These are phyloP conservation scores for Monosporascus sp. DNA, from an alignment of 2,329 filamentous ascomycete genomes.

Conservation along the genomic window DNA sequence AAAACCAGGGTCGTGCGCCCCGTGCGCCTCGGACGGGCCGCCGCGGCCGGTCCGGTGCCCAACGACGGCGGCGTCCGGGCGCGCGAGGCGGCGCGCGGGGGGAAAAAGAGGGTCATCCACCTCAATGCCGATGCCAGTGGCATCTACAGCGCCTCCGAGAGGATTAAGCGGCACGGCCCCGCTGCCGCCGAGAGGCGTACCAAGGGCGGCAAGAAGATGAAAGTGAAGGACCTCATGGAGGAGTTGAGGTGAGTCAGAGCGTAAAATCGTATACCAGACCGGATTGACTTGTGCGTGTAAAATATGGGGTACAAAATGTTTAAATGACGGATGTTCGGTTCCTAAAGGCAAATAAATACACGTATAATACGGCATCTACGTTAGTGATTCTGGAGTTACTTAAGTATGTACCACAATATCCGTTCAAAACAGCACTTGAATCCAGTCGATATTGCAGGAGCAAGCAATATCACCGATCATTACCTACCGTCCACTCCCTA, in stretches of 20 bases:
- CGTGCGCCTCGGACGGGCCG: conserved; percentile 52
- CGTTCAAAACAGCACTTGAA: no score
- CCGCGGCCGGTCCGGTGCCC: conserved; percentile 15
- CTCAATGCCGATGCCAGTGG: conserved; percentile 30
- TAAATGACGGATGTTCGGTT: no score
- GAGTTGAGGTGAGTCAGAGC: conserved; percentile 23
- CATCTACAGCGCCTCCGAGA: conserved; percentile 35
- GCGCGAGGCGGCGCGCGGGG: conserved; percentile 17
- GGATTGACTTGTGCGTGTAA: no score
- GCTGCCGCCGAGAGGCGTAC: conserved; percentile 31
- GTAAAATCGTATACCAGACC: not conserved
- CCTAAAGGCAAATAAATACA: no score
- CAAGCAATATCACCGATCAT: no score
- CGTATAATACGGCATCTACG: no score
- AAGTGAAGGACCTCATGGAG: conserved; percentile 31
- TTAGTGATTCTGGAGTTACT: no score
- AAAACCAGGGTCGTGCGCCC: conserved; percentile 69
- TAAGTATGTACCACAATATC: no score
- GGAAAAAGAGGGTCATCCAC: conserved; percentile 38
- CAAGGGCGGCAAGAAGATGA: conserved; percentile 35
- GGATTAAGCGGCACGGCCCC: conserved; percentile 17
- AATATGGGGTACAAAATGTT: no score
- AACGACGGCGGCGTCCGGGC: conserved; percentile 44
- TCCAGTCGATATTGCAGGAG: no score
- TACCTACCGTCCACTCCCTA: no score